phyloP scores from a whole-genome alignment of 148 eudicot species.

The Rhododendron mucronatum region DNA sequence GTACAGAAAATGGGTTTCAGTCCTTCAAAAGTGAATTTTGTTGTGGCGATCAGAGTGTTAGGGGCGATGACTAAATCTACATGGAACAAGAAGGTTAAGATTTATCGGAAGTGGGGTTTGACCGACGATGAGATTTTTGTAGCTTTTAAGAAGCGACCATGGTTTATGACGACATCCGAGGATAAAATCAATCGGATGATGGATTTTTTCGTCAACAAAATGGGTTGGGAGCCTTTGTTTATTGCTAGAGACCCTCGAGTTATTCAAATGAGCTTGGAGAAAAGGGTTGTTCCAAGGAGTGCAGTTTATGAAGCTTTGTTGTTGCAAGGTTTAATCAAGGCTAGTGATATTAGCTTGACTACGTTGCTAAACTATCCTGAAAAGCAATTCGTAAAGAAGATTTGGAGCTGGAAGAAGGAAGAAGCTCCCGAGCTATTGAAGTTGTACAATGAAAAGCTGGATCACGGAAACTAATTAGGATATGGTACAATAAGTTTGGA shows the following conservation, averaged over 20 bases:
- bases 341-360: background rate
- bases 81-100: background rate
- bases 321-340: background rate
- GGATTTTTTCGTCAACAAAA: background rate
- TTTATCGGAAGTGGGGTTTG: background rate
- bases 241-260: background rate
- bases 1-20: conserved; percentile 21
- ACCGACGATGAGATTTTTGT: background rate
- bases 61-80: background rate
- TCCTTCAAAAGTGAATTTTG: background rate
- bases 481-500: background rate
- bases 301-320: background rate
- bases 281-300: background rate
- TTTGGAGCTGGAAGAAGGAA: background rate
- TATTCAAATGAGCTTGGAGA: background rate
- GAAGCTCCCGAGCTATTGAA: background rate
- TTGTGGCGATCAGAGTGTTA: background rate
- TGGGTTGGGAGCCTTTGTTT: background rate
- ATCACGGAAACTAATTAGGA: background rate
- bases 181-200: background rate
- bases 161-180: background rate
- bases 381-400: background rate
- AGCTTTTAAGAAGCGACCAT: background rate
- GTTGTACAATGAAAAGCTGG: background rate
- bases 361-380: background rate